phyloP scores from a whole-genome alignment of 306 rosid genomes.

The Ceratonia siliqua region DNA sequence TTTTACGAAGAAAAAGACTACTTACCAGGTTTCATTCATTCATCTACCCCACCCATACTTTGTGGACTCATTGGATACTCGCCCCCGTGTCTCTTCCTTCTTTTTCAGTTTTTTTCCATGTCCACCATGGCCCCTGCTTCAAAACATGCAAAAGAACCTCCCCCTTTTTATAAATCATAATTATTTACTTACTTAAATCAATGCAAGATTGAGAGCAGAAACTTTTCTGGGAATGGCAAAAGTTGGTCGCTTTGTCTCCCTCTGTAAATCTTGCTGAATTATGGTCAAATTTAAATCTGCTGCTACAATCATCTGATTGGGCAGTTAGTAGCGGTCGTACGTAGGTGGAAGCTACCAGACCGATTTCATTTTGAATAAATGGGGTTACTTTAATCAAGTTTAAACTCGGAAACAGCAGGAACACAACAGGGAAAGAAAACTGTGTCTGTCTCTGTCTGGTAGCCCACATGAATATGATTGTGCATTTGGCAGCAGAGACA shows the following conservation, averaged over 20 bases:
- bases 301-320: slow-evolving; percentile 38
- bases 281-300: slow-evolving; percentile 49
- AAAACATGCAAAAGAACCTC: slow-evolving; percentile 46
- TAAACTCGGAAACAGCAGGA: slow-evolving; percentile 39
- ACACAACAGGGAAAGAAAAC: neutral
- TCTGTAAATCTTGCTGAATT: slow-evolving; percentile 31
- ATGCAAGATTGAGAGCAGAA: neutral
- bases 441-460: neutral
- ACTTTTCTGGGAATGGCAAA: slow-evolving; percentile 54
- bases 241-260: slow-evolving; percentile 70
- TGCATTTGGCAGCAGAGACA: slow-evolving; percentile 31
- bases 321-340: slow-evolving; percentile 40
- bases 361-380: slow-evolving; percentile 31
- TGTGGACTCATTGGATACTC: slow-evolving; percentile 38
- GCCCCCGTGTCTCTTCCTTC: neutral
- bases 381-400: neutral
- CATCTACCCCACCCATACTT: no score
- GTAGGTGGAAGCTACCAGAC: slow-evolving; percentile 31
- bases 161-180: slow-evolving; percentile 21
- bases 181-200: slow-evolving; percentile 8
- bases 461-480: slow-evolving; percentile 27
- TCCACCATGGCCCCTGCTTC: slow-evolving; percentile 13
- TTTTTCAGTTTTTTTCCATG: neutral
- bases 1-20: no score
- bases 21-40: no score